A percentile compares a stretch with the other conserved stretches of the same genome.
Conservation (phyloP, 139 green algal species). For the Cymbomonas tetramitiformis region DNA sequence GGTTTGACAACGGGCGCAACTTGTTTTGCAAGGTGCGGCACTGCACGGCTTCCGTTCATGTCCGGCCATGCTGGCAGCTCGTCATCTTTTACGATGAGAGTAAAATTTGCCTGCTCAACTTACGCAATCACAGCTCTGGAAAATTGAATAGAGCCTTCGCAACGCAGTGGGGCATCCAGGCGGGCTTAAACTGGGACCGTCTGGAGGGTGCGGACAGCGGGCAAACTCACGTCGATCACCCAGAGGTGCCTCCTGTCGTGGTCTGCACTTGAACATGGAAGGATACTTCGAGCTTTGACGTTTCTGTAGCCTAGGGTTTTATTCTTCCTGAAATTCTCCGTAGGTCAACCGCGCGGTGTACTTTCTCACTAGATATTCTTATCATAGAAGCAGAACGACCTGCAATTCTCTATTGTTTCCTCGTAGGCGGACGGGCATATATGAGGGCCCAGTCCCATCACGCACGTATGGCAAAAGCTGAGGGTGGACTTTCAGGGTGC, state of each 20-base stretch:
- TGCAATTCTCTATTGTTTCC: too few relatives aligned
- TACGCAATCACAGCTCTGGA: too few relatives aligned
- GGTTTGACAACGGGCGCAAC: slow-evolving; percentile 35
- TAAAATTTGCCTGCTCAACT: too few relatives aligned
- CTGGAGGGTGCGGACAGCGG: slow-evolving; percentile 48
- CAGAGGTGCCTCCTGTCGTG: background rate
- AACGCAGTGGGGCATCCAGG: slow-evolving; percentile 2
- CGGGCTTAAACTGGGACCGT: slow-evolving; percentile 49
- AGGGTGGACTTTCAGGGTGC: too few relatives aligned
- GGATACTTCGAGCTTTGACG: background rate
- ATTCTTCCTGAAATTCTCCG: background rate
- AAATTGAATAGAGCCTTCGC: too few relatives aligned
- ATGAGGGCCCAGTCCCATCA: too few relatives aligned
- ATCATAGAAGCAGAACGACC: slow-evolving; percentile 15
- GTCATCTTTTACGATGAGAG: too few relatives aligned
- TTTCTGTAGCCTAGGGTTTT: background rate
- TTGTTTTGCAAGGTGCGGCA: slow-evolving; percentile 58
- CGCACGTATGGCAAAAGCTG: too few relatives aligned
- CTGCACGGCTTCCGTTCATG: background rate
- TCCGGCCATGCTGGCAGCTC: background rate
- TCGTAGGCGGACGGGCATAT: too few relatives aligned
- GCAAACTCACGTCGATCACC: slow-evolving; percentile 45
- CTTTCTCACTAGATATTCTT: background rate
- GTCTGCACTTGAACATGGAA: too few relatives aligned
- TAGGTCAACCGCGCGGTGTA: background rate